phyloP scores from a whole-genome alignment of 139 green algal species.

The Chlorella sp. region DNA sequence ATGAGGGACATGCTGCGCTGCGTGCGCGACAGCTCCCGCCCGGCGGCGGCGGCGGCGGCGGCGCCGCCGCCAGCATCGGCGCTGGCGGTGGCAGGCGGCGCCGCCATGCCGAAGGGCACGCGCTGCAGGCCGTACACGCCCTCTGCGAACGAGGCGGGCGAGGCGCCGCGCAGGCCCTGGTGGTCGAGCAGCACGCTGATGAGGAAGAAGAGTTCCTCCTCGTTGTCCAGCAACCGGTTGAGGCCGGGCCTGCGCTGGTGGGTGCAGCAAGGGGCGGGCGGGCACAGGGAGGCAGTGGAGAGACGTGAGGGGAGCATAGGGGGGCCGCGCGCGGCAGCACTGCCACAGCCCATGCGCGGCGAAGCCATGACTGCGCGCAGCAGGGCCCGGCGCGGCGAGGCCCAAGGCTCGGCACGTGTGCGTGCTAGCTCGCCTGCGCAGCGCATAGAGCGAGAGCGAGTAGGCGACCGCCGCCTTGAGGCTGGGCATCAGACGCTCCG shows the following conservation, averaged over 20 bases:
- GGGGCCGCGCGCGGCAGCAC: too few relatives aligned
- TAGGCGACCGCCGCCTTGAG: slow-evolving; percentile 75
- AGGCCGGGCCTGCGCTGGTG: slow-evolving; percentile 59
- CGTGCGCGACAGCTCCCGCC: not conserved
- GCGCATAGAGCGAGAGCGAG: slow-evolving; percentile 63
- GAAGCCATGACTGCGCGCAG: too few relatives aligned
- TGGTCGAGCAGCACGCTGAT: slow-evolving; percentile 67
- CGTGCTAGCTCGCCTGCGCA: too few relatives aligned
- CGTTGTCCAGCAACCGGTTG: slow-evolving; percentile 63
- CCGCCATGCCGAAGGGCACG: not conserved
- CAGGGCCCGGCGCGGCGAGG: too few relatives aligned
- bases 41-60: not conserved
- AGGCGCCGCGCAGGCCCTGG: slow-evolving; percentile 47
- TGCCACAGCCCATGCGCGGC: too few relatives aligned
- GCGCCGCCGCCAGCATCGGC: not conserved
- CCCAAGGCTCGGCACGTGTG: too few relatives aligned
- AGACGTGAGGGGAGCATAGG: too few relatives aligned
- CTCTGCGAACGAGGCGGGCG: slow-evolving; percentile 77
- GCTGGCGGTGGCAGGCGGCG: not conserved
- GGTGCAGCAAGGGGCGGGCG: too few relatives aligned
- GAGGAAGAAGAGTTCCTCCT: slow-evolving; percentile 80
- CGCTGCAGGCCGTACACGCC: slow-evolving; percentile 77
- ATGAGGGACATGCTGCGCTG: slow-evolving; percentile 35
- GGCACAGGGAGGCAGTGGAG: too few relatives aligned
- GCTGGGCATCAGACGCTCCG: slow-evolving; percentile 77